Conservation (phyloP, 306 rosid species). For the Fragaria nilgerrensis region DNA sequence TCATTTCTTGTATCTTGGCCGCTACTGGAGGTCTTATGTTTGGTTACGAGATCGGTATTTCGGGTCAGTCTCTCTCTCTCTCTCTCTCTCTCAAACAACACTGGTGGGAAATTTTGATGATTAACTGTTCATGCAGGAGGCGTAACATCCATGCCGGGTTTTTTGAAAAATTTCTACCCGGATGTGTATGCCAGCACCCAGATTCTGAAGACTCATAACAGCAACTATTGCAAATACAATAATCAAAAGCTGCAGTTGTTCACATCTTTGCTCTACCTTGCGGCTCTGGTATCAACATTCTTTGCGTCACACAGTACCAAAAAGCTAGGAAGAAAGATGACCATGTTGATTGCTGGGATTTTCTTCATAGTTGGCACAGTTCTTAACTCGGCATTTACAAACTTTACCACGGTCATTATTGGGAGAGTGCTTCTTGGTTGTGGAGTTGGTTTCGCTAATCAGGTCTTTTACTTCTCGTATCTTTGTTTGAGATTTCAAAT, state of each 20-base stretch:
- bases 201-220: slow-evolving; percentile 14
- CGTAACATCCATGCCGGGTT: slow-evolving; percentile 53
- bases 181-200: slow-evolving; percentile 37
- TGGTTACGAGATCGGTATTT: slow-evolving; percentile 26
- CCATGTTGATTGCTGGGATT: slow-evolving; percentile 67
- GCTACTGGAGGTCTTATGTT: slow-evolving; percentile 29
- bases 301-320: slow-evolving; percentile 60
- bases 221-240: slow-evolving; percentile 68
- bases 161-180: slow-evolving; percentile 60
- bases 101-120: neutral
- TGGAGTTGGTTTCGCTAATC: slow-evolving; percentile 76
- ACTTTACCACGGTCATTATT: slow-evolving; percentile 47
- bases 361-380: slow-evolving; percentile 53
- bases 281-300: slow-evolving; percentile 50
- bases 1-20: slow-evolving; percentile 20
- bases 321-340: slow-evolving; percentile 49
- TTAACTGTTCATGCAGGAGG: slow-evolving; percentile 45
- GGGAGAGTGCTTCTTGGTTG: slow-evolving; percentile 68
- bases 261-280: slow-evolving; percentile 64
- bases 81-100: neutral
- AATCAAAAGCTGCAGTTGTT: slow-evolving; percentile 52
- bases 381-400: slow-evolving; percentile 49
- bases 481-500: neutral
- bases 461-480: slow-evolving; percentile 25
- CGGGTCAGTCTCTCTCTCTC: slow-evolving; percentile 11